These are phyloP conservation scores for Betula pendula DNA, from an alignment of 306 rosid genomes.

Conservation along the genomic window DNA sequence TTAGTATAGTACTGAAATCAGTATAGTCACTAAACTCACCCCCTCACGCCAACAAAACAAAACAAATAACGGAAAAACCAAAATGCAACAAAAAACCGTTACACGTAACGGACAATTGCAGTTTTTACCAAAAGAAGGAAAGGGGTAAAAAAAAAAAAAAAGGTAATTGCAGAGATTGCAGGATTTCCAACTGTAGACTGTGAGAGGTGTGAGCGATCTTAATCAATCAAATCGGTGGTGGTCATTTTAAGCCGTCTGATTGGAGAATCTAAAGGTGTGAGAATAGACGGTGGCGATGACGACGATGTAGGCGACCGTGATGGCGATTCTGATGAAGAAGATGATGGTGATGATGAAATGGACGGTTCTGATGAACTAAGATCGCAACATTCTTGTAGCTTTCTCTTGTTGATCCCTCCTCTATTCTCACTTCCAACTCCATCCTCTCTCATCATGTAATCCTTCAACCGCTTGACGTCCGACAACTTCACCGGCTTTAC, in stretches of 20 bases:
- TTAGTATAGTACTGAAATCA: constrained; percentile 5
- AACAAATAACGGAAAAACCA: constrained; percentile 33
- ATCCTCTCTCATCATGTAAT: constrained; percentile 51
- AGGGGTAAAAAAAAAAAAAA: constrained; percentile 1
- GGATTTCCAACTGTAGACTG: background rate
- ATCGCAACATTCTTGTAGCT: constrained; percentile 55
- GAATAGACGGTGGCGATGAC: constrained; percentile 45
- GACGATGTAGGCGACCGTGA: constrained; percentile 11
- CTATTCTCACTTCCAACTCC: constrained; percentile 28
- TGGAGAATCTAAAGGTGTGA: constrained; percentile 57
- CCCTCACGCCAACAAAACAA: constrained; percentile 42
- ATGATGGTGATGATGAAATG: constrained; percentile 36
- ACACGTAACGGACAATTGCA: constrained; percentile 58
- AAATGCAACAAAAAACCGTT: constrained; percentile 62
- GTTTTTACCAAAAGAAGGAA: constrained; percentile 17
- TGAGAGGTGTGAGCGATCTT: constrained; percentile 10
- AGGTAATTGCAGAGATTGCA: constrained; percentile 13
- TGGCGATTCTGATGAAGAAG: constrained; percentile 32
- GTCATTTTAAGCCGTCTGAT: constrained; percentile 79
- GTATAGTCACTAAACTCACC: constrained; percentile 21
- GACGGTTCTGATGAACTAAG: constrained; percentile 58
- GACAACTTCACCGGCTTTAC: constrained; percentile 93
- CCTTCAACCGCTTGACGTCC: constrained; percentile 74
- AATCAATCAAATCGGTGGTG: constrained; percentile 35
- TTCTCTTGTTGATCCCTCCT: constrained; percentile 61